Evolutionary conservation across 306 rosid species (phyloP), one percentile per base, ranked within the genome.

Genomic region (Pterocarpus macrocarpus): DNA sequence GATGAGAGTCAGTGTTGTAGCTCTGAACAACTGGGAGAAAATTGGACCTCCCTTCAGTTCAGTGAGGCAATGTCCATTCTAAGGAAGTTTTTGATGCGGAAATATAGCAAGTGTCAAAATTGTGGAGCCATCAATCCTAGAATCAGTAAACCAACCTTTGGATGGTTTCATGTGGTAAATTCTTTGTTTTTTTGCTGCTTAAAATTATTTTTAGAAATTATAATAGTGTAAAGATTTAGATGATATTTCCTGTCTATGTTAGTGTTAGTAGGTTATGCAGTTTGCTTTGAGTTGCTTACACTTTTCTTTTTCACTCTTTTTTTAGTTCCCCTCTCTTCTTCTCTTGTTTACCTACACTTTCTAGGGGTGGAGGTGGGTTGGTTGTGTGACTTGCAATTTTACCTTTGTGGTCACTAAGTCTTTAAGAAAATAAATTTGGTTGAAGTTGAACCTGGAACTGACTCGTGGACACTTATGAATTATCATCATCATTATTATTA

Each of bases 1-100:
- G 85, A 71, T 6, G 85, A 75, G 3, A 47, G 47, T 16, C 84
- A 80, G 35, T 44, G n/a, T 81, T 49, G 66, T 44, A 70, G 69
- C 68, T 57, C 69, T 45, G 64, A 82, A 73, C 44, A 71, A 36
- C 82, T 8, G 78, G 88, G 77, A 71, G 86, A 79, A 77, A 73
- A 69, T 58, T 91, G 97, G 98, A 90, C 97, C 70, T 89, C 96
- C 61, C 88, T 91, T 78, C 97, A 95, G 80, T 88, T 90, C 64
- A 78, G 91, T 12, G 97, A 91, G 80, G 91, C 90, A 70, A 89
- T 85, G 89, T 87, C 94, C 45, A 81, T 86, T 80, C 34, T 95
- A 78, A 81, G 83, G 69, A 77, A 65, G 15, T 87, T 94, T 83
- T 22, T 91, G 75, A 39, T 3, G 39, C 44, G 47, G 55, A 39